A percentile compares a stretch with the other conserved stretches of the same genome.
Conservation (phyloP, 2,329 filamentous ascomycete genomes). For the Dryadomyces quercivorus region DNA sequence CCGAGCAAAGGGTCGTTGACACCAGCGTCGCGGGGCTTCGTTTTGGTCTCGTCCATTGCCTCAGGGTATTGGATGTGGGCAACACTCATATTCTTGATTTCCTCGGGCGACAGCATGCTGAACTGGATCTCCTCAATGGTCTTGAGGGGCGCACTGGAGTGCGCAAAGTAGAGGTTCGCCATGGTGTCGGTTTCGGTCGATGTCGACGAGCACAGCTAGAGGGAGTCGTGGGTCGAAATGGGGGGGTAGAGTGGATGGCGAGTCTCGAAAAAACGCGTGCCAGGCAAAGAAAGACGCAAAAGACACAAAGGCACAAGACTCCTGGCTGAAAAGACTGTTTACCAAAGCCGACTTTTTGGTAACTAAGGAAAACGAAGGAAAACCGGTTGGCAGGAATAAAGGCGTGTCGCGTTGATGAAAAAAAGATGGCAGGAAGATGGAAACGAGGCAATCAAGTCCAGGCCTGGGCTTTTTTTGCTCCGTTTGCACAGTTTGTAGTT, state of each 20-base stretch:
- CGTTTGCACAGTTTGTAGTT: not conserved
- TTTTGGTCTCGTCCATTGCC: conserved; percentile 95
- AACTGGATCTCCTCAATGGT: conserved; percentile 99
- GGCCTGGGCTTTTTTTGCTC: not conserved
- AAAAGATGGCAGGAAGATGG: not conserved
- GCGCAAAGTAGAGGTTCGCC: conserved; percentile 83
- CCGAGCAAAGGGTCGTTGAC: conserved; percentile 93
- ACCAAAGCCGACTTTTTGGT: not conserved
- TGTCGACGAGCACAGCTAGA: not conserved
- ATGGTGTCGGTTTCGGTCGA: conserved; percentile 43
- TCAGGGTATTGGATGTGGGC: conserved; percentile 95
- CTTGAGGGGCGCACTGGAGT: conserved; percentile 91
- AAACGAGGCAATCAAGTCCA: not conserved
- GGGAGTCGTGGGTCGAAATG: not conserved
- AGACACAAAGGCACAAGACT: not conserved
- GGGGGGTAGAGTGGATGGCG: not conserved
- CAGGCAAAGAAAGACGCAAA: not conserved
- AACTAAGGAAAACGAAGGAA: not conserved
- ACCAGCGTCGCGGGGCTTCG: conserved; percentile 80
- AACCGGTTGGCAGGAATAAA: not conserved
- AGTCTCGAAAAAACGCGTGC: not conserved
- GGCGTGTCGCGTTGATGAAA: not conserved
- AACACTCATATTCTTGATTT: conserved; percentile 98
- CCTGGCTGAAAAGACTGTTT: not conserved
- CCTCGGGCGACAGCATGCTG: conserved; percentile 90